Evolutionary conservation across 2,329 filamentous ascomycete species (phyloP), one percentile per base, ranked within the genome.

Genomic region (Penicillium sclerotigenum): DNA sequence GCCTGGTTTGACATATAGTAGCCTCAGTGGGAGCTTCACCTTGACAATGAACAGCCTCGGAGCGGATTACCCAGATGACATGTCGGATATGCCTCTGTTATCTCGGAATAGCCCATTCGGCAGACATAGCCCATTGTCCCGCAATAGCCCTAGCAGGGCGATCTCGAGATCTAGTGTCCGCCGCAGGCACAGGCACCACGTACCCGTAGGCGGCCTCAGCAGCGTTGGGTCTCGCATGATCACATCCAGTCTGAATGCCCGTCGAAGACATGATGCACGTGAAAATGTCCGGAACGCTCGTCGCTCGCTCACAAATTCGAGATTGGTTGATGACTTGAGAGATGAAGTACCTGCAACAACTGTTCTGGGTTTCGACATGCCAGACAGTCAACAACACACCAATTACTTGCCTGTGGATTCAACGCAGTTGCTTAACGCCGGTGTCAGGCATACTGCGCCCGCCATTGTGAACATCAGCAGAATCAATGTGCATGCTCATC

Each of bases 401-500:
- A 14, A 28, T 26, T 29, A 29, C 26, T 24, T 29, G 18, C 33
- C 26, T 20, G 18, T 18, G 8, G 34, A 24, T 9, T 47, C 34
- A 3, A 40, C 34, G 2, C 51, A 34, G 14, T 38, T 52, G 18
- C 31, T 26, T 3, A 4, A 52, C n/a, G 10, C 26, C n/a, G 22
- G 18, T 5, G n/a, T 28, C 9, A 14, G 14, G 20, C 40, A 45
- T 16, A 34, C 53, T 22, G 47, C 47, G 9, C 33, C 33, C 16
- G 47, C 53, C 5, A 36, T 56, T 33, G 53, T 52, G 26, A 52
- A 52, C 13, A 46, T 34, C 4, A 52, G 38, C 47, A 33, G 11
- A 22, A 56, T 52, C 40, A 38, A 54, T 5, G 52, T 5, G 7
- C 16, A 43, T 20, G 37, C 10, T 20, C 10, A 18, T 7, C 33